phyloP scores from a whole-genome alignment of 192 early-diverging fungal species.

The Gonapodya prolifera region DNA sequence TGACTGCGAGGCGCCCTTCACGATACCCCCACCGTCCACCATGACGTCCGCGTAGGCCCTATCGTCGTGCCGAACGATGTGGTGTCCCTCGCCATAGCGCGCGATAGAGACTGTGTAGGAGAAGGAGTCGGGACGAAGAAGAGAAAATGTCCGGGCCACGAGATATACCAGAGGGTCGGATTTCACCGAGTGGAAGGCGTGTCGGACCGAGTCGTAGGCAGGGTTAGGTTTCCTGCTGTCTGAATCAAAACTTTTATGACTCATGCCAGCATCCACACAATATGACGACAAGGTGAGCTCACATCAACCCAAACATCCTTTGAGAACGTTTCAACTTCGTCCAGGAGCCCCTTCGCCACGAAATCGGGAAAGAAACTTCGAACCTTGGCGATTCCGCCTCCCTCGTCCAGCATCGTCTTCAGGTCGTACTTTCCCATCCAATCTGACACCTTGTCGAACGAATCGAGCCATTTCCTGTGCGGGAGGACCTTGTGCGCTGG shows the following conservation, averaged over 20 bases:
- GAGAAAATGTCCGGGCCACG: not conserved
- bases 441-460: too few relatives aligned
- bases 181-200: not conserved
- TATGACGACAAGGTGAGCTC: too few relatives aligned
- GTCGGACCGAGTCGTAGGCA: not conserved
- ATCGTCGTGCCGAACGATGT: not conserved
- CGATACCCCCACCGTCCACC: not conserved
- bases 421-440: too few relatives aligned
- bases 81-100: not conserved
- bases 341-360: not conserved
- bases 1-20: not conserved
- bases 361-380: not conserved
- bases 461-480: too few relatives aligned
- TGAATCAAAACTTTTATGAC: too few relatives aligned
- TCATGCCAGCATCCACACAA: too few relatives aligned
- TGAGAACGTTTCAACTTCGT: not conserved
- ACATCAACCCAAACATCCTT: not conserved
- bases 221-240: not conserved
- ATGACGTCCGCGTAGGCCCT: not conserved
- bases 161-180: not conserved
- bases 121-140: not conserved
- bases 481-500: too few relatives aligned
- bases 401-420: too few relatives aligned
- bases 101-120: not conserved
- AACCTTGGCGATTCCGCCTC: not conserved